These are phyloP conservation scores for Scutellaria galericulata DNA, from an alignment of 257 asterid genomes.

Conservation along the genomic window DNA sequence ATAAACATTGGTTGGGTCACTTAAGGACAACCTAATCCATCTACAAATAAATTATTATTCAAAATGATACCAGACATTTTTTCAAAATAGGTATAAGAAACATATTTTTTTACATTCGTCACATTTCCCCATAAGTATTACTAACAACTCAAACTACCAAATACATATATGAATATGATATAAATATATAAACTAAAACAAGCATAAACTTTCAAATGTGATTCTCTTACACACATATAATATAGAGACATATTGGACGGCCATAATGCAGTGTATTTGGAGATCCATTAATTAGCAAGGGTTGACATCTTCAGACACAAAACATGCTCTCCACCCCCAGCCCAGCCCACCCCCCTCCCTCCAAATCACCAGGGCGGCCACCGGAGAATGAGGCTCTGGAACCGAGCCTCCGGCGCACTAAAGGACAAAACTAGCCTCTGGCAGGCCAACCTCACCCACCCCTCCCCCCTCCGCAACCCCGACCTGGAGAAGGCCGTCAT, in stretches of 20 bases:
- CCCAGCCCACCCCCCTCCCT: background rate
- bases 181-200: too few species aligned
- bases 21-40: too few species aligned
- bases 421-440: slow-evolving; percentile 78
- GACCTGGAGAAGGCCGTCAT: slow-evolving; percentile 78
- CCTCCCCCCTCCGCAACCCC: slow-evolving; percentile 73
- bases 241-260: background rate
- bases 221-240: too few species aligned
- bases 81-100: too few species aligned
- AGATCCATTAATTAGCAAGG: slow-evolving; percentile 19
- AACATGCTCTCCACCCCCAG: slow-evolving; percentile 12
- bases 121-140: too few species aligned
- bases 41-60: too few species aligned
- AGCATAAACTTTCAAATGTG: too few species aligned
- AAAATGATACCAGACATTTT: too few species aligned
- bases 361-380: background rate
- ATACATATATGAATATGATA: too few species aligned
- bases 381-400: slow-evolving; percentile 80
- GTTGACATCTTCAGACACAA: slow-evolving; percentile 23
- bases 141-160: too few species aligned
- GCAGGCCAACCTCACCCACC: slow-evolving; percentile 60
- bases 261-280: slow-evolving; percentile 25
- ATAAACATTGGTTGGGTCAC: too few species aligned
- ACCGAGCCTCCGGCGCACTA: slow-evolving; percentile 62
- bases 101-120: too few species aligned